Evolutionary conservation across 768 basidiomycete genomes (phyloP).

Genomic region (Rhodotorula taiwanensis): DNA sequence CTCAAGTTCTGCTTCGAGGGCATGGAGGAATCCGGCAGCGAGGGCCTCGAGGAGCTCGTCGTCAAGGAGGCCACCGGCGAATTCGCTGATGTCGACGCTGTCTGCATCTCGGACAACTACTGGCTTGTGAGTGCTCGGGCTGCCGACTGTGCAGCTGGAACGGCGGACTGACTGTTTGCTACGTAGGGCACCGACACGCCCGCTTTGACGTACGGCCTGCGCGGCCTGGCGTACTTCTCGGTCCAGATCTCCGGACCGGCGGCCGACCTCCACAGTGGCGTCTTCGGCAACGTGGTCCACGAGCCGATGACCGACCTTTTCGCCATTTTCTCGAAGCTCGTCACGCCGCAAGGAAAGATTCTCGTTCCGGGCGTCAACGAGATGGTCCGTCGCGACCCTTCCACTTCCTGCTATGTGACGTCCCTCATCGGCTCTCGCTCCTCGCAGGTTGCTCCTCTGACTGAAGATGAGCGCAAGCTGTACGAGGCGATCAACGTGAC

Average conservation of each 20-base stretch:
- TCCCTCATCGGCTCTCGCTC: background rate
- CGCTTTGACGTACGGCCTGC: conserved; percentile 40
- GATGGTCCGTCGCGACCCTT: background rate
- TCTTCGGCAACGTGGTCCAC: conserved; percentile 72
- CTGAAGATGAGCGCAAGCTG: conserved; percentile 62
- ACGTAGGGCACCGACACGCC: conserved; percentile 45
- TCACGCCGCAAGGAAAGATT: conserved; percentile 69
- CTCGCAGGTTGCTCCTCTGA: conserved; percentile 61
- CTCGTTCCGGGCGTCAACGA: conserved; percentile 82
- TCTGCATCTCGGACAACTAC: conserved; percentile 90
- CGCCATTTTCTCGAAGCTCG: conserved; percentile 73
- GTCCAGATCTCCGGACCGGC: conserved; percentile 73
- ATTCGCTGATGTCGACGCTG: conserved; percentile 81
- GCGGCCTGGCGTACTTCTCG: conserved; percentile 59
- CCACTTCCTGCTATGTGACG: background rate
- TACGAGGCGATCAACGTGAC: conserved; percentile 69
- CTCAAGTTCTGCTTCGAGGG: conserved; percentile 85
- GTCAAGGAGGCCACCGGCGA: conserved; percentile 64
- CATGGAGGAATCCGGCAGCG: conserved; percentile 93
- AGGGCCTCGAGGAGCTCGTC: conserved; percentile 83
- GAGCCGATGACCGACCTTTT: conserved; percentile 90
- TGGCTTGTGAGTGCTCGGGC: conserved; percentile 52
- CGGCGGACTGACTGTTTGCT: background rate
- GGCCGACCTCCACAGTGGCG: conserved; percentile 82
- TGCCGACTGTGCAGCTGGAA: no score